A percentile compares a stretch with the other conserved stretches of the same genome.
phyloP scores from a whole-genome alignment of 441 rosid species.

The Lepidium campestre region DNA sequence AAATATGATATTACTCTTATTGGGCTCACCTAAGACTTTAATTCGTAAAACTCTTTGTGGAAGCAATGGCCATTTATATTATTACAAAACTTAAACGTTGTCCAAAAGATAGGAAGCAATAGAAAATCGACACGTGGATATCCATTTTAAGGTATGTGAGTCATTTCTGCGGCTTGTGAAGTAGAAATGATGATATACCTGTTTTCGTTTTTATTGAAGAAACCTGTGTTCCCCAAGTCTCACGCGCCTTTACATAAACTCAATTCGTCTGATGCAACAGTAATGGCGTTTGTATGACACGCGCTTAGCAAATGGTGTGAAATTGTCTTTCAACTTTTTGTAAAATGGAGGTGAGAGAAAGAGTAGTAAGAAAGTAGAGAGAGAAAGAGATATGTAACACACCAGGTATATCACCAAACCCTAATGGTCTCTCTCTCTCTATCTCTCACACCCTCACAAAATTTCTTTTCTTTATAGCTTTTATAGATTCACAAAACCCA shows the following conservation, averaged over 20 bases:
- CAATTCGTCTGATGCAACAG: neutral
- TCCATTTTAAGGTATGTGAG: too few relatives aligned
- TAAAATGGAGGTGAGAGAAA: neutral
- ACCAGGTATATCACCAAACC: slow-evolving; percentile 30
- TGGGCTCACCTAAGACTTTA: too few relatives aligned
- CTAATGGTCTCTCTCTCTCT: slow-evolving; percentile 41
- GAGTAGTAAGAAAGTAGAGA: slow-evolving; percentile 2
- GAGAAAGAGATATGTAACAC: slow-evolving; percentile 24
- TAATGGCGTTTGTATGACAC: slow-evolving; percentile 11
- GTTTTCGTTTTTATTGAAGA: too few relatives aligned
- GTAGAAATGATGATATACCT: too few relatives aligned
- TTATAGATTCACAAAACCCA: slow-evolving; percentile 18
- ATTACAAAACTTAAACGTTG: too few relatives aligned
- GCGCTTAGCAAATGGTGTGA: neutral
- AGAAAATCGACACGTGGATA: too few relatives aligned
- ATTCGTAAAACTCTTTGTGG: too few relatives aligned
- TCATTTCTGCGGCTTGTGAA: too few relatives aligned
- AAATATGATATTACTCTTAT: too few relatives aligned
- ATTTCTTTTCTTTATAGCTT: slow-evolving; percentile 27
- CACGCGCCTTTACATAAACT: neutral
- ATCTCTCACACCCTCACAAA: slow-evolving; percentile 28
- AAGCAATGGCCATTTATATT: too few relatives aligned
- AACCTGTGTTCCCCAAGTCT: too few relatives aligned
- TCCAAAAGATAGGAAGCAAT: too few relatives aligned
- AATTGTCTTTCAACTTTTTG: neutral